Conservation (phyloP, 257 asterid genomes). For the Lycium barbarum region DNA sequence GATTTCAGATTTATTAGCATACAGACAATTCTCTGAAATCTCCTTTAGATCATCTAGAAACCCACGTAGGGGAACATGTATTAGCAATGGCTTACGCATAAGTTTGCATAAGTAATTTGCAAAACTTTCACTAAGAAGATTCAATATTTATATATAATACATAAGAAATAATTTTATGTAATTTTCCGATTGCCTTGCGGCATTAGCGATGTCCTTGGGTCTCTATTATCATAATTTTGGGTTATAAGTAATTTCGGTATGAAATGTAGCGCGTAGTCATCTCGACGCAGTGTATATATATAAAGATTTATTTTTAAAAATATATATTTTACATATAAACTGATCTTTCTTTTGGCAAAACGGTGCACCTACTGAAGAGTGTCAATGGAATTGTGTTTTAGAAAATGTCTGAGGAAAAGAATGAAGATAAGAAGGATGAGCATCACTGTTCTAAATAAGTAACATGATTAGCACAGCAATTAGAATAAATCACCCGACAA, state of each 20-base stretch:
- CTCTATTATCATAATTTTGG: too few relatives aligned
- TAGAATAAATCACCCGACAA: conserved; percentile 30
- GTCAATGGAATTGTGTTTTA: background rate
- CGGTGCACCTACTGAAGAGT: background rate
- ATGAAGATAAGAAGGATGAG: background rate
- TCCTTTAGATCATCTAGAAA: conserved; percentile 23
- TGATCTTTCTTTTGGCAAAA: background rate
- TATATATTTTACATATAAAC: background rate
- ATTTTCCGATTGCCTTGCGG: too few relatives aligned
- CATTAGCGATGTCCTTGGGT: too few relatives aligned
- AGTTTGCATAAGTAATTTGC: background rate
- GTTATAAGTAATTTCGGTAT: too few relatives aligned
- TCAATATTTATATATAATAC: background rate
- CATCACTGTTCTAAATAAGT: conserved; percentile 3
- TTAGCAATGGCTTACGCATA: background rate
- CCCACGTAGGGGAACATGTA: background rate
- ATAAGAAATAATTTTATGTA: too few relatives aligned
- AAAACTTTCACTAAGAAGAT: background rate
- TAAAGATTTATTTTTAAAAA: too few relatives aligned
- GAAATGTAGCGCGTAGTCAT: too few relatives aligned
- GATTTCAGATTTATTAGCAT: conserved; percentile 7
- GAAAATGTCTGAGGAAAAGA: background rate
- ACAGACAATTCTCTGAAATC: conserved; percentile 20
- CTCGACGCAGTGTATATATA: too few relatives aligned
- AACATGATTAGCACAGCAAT: conserved; percentile 24